phyloP scores from a whole-genome alignment of 805 yeast genomes.

The Hanseniaspora valbyensis region DNA sequence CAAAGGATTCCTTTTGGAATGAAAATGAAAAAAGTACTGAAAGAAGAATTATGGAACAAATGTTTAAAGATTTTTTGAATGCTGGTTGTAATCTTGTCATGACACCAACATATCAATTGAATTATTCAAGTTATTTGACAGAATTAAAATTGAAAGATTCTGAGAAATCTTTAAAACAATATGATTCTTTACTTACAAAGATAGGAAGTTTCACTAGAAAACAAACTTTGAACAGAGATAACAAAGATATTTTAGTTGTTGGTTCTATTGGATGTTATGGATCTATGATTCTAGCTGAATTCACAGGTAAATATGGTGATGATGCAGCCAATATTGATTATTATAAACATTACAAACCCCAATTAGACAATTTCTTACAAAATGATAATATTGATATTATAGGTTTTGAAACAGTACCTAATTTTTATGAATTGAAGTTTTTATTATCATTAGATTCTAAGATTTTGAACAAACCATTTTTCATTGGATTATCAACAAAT shows the following conservation, averaged over 20 bases:
- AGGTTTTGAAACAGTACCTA: slow-evolving; percentile 67
- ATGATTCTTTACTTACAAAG: slow-evolving; percentile 20
- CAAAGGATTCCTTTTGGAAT: slow-evolving; percentile 19
- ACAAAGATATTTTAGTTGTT: slow-evolving; percentile 10
- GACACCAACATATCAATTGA: slow-evolving; percentile 53
- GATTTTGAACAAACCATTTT: slow-evolving; percentile 38
- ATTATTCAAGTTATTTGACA: slow-evolving; percentile 33
- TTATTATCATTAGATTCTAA: slow-evolving; percentile 30
- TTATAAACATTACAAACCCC: slow-evolving; percentile 27
- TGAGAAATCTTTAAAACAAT: slow-evolving; percentile 19
- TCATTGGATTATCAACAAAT: slow-evolving; percentile 35
- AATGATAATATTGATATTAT: slow-evolving; percentile 41
- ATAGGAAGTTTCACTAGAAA: slow-evolving; percentile 20
- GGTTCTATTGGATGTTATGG: slow-evolving; percentile 58
- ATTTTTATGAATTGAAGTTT: slow-evolving; percentile 43
- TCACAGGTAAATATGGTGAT: slow-evolving; percentile 51
- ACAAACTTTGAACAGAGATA: neutral
- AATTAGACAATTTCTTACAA: slow-evolving; percentile 41
- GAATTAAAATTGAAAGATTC: slow-evolving; percentile 18
- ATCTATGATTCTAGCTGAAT: slow-evolving; percentile 37
- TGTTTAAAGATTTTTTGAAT: slow-evolving; percentile 42
- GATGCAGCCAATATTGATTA: slow-evolving; percentile 25
- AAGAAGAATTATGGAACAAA: slow-evolving; percentile 31
- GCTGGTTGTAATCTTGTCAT: slow-evolving; percentile 45
- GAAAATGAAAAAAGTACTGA: slow-evolving; percentile 27